These are phyloP conservation scores for Cupressus sempervirens DNA, from an alignment of 75 land plant genomes.

Conservation along the genomic window DNA sequence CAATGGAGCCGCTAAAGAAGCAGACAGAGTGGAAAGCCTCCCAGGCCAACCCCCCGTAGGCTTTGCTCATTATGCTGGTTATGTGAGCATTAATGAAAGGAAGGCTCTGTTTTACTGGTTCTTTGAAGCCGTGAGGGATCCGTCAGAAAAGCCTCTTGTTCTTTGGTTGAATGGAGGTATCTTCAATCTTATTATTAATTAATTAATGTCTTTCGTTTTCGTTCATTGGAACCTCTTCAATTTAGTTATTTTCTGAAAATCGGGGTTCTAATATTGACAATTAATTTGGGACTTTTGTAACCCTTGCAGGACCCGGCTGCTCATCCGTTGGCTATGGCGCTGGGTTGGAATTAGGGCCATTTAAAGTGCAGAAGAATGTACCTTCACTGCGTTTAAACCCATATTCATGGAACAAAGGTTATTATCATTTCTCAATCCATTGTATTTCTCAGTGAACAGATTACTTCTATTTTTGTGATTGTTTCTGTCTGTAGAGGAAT, in stretches of 20 bases:
- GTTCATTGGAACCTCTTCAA: neutral
- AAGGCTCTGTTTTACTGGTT: constrained; percentile 68
- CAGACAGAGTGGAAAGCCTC: constrained; percentile 26
- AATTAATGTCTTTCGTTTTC: constrained; percentile 11
- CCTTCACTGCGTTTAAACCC: constrained; percentile 46
- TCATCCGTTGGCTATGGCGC: constrained; percentile 80
- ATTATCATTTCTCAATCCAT: neutral
- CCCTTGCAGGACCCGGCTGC: constrained; percentile 77
- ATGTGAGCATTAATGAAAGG: constrained; percentile 23
- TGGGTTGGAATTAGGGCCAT: constrained; percentile 79
- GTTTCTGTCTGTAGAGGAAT: no score
- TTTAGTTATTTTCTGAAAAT: neutral
- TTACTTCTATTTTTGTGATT: no score
- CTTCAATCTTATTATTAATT: constrained; percentile 1
- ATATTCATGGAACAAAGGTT: constrained; percentile 79
- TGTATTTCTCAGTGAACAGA: no score
- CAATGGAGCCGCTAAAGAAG: neutral
- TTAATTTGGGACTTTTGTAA: neutral
- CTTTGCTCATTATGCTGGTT: constrained; percentile 53
- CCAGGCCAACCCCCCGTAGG: constrained; percentile 55
- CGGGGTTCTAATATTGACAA: neutral
- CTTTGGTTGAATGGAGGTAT: constrained; percentile 74
- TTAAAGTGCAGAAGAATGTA: constrained; percentile 37
- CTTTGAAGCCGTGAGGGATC: constrained; percentile 38
- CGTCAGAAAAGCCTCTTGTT: constrained; percentile 38